Base-by-base conservation (phyloP, 2,329 filamentous ascomycete genomes). In the Pseudonectria foliicola region DNA sequence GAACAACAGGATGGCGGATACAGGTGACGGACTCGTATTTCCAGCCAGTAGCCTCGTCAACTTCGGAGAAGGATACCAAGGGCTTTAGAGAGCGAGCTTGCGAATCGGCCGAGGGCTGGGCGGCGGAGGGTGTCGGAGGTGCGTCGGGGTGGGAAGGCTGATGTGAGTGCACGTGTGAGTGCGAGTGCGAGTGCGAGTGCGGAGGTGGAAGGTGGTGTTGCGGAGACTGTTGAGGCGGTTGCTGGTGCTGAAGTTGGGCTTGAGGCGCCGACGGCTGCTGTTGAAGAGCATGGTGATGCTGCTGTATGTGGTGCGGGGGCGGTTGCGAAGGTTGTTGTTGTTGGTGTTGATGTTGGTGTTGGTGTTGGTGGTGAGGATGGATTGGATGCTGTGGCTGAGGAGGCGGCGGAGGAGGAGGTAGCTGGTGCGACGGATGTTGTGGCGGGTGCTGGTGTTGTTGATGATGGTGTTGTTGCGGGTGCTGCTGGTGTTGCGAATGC, bases 21-120 rank as follows among this genome's bases (percentile, higher is more conserved):
- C 12, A 11, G 27, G 35, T 21, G 16, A 52, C 59, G 37, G 34
- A 63, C 60, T 54, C 52, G 24, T 62, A 63, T 38, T 55, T 60
- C 38, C 57, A 50, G 10, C 59, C 58, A 5, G 55, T 51, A 7
- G 37, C 34, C 18, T 59, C 53, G 34, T 63, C 60, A n/a, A 62
- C 42, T 26, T 56, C 57, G 16, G 59, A 60, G 13, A 60, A 49
- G 3, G 54, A 42, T 12, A 47, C 38, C 3, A 59, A 39, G 37
- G 51, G 43, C 13, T 43, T 38, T 12, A 41, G 40, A 4, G 50
- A 11, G 13, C 28, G 39, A 11, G 31, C 31, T 16, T 39, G 43
- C 12, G 48, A 38, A 10, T 50, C 48, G 13, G 26, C 37, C 15
- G 45, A 34, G 4, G 50, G 33, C 6, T 37, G 39, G n/a, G 40